phyloP scores from a whole-genome alignment of 1,284 basidiomycete genomes.

The Phenoliferia sp. region DNA sequence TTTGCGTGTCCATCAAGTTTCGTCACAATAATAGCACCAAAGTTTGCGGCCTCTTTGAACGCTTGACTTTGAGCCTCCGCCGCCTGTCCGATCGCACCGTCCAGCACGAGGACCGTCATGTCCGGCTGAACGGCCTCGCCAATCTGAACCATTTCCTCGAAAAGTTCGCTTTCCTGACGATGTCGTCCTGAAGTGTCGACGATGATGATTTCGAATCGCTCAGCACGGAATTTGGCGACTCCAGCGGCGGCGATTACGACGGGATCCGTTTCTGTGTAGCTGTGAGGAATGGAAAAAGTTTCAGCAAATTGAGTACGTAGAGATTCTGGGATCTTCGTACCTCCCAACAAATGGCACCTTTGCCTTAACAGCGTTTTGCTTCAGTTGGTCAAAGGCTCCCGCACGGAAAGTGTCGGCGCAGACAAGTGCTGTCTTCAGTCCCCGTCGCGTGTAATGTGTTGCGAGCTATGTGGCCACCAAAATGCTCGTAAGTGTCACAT shows the following conservation, averaged over 20 bases:
- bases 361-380: slow-evolving; percentile 92
- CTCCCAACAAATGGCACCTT: slow-evolving; percentile 99
- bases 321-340: slow-evolving; percentile 6
- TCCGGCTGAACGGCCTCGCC: slow-evolving; percentile 81
- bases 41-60: slow-evolving; percentile 96
- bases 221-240: slow-evolving; percentile 95
- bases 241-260: slow-evolving; percentile 91
- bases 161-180: slow-evolving; percentile 94
- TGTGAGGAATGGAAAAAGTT: not conserved
- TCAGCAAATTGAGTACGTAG: not conserved
- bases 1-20: slow-evolving; percentile 99
- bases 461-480: slow-evolving; percentile 59
- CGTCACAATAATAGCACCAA: slow-evolving; percentile 98
- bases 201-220: slow-evolving; percentile 97
- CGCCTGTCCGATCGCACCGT: slow-evolving; percentile 67
- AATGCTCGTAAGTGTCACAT: slow-evolving; percentile 4
- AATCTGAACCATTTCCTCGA: slow-evolving; percentile 98
- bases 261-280: slow-evolving; percentile 96
- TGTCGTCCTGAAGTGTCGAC: slow-evolving; percentile 98
- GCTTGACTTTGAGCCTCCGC: slow-evolving; percentile 92
- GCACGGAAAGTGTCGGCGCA: slow-evolving; percentile 99
- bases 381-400: slow-evolving; percentile 92
- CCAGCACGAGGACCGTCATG: slow-evolving; percentile 48
- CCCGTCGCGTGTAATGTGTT: slow-evolving; percentile 94
- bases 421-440: slow-evolving; percentile 96